Evolutionary conservation across 2,329 filamentous ascomycete genomes (phyloP).

Genomic region (Xylariales sp.): DNA sequence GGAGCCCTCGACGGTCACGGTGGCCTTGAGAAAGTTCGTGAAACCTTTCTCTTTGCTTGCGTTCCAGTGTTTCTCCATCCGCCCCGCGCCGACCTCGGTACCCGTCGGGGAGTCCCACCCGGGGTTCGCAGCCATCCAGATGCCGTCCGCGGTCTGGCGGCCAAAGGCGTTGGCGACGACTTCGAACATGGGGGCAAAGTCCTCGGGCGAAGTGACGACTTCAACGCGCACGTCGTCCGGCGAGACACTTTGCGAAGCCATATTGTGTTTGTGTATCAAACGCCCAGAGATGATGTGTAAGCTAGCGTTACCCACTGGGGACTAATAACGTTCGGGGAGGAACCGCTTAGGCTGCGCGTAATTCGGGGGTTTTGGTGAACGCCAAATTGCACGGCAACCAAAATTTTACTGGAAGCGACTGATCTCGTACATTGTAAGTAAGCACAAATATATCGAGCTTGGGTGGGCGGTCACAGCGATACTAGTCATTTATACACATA

Average conservation of each 20-base stretch:
- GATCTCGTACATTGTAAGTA: too few species aligned
- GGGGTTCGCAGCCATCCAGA: slow-evolving; percentile 49
- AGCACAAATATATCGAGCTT: too few species aligned
- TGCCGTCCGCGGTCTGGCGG: slow-evolving; percentile 41
- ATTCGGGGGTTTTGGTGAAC: too few species aligned
- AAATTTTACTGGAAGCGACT: too few species aligned
- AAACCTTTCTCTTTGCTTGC: slow-evolving; percentile 40
- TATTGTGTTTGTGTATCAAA: background rate
- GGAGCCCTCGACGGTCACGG: slow-evolving; percentile 28
- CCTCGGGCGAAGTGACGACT: slow-evolving; percentile 14
- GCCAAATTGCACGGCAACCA: too few species aligned
- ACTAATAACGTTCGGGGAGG: too few species aligned
- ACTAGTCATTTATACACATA: too few species aligned
- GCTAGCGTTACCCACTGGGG: too few species aligned
- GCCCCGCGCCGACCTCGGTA: slow-evolving; percentile 25
- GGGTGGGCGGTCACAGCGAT: too few species aligned
- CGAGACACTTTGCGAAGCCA: background rate
- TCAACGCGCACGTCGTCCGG: slow-evolving; percentile 15
- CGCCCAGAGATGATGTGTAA: too few species aligned
- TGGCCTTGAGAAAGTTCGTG: slow-evolving; percentile 51
- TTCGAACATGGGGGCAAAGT: slow-evolving; percentile 20
- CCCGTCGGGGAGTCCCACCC: slow-evolving; percentile 50
- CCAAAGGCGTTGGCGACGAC: slow-evolving; percentile 41
- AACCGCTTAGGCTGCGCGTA: too few species aligned
- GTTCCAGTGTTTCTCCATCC: slow-evolving; percentile 37